Base-by-base conservation (phyloP, 2,329 filamentous ascomycete genomes). In the Paraphoma chrysanthemicola region DNA sequence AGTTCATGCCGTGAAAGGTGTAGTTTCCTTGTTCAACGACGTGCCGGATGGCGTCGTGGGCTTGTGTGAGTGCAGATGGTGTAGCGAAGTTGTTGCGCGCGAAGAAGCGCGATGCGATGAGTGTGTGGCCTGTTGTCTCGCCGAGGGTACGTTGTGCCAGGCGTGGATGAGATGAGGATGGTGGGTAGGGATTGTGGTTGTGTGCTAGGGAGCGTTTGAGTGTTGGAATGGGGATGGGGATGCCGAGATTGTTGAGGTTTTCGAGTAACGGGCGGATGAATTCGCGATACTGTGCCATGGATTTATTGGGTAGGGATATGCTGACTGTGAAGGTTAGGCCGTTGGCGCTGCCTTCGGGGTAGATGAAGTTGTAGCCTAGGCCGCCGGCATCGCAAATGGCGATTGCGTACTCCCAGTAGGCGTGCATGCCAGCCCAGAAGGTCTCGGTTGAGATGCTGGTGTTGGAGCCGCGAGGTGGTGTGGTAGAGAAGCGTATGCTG, bases 321-420 rank as follows among this genome's bases (percentile, higher is more conserved):
- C 56, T 53, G 28, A 64, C 62, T 7, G 62, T 64, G 48, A 70
- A 72, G 4, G 60, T 64, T 6, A 70, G 46, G 14, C 63, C 66
- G 6, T 57, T 57, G 39, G 49, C 53, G 14, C 48, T 57, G 16
- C 29, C 56, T 6, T 43, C 33, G 9, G 54, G 61, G 31, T 57
- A 48, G 50, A 72, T 70, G 59, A 71, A 72, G 53, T 64, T 68
- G 50, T 72, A 72, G 6, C 64, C 68, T 36, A 69, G 44, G 4
- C 68, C 69, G 8, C 64, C 64, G 16, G 62, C 65, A 17, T 70
- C 64, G 33, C 58, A 62, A 17, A 71, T 59, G 4, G 57, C 30
- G 30, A 59, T 41, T 10, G 55, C 56, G 17, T 53, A 64, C 1
- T 47, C 57, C 56, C 62, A 67, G 51, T 72, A 69, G 2, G 54